phyloP scores from a whole-genome alignment of 257 asterid species.

The Ajuga chamaepitys region DNA sequence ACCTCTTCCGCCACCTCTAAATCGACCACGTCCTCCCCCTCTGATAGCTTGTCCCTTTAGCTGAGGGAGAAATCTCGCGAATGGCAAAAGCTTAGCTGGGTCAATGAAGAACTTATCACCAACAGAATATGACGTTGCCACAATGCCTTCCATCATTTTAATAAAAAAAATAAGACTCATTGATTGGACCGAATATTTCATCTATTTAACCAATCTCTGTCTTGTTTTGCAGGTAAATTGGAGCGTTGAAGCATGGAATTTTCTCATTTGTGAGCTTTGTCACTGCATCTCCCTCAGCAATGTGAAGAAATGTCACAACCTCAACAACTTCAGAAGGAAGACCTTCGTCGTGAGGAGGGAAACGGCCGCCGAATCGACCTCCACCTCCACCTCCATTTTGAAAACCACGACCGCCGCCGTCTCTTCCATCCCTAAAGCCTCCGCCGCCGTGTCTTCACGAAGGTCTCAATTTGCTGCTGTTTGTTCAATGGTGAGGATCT shows the following conservation, averaged over 20 bases:
- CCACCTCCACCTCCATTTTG: conserved; percentile 51
- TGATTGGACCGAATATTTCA: conserved; percentile 94
- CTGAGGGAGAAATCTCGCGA: conserved; percentile 68
- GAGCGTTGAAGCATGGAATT: conserved; percentile 90
- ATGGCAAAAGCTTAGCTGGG: conserved; percentile 86
- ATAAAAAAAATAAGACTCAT: conserved; percentile 67
- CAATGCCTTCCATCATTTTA: conserved; percentile 90
- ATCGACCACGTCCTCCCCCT: conserved; percentile 52
- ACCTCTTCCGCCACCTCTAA: conserved; percentile 53
- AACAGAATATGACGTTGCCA: conserved; percentile 67
- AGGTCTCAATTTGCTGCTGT: conserved; percentile 59
- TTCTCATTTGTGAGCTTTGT: conserved; percentile 80
- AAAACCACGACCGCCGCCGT: conserved; percentile 49
- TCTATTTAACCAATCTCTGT: conserved; percentile 98
- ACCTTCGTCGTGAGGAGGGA: conserved; percentile 58
- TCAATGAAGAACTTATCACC: conserved; percentile 95
- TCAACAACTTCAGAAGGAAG: conserved; percentile 69
- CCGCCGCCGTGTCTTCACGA: conserved; percentile 95
- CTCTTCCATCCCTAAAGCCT: conserved; percentile 25
- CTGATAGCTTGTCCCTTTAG: conserved; percentile 62
- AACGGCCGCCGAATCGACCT: conserved; percentile 36
- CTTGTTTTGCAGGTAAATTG: conserved; percentile 83
- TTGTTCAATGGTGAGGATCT: not conserved
- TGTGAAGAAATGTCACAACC: conserved; percentile 70
- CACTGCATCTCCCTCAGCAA: conserved; percentile 95